Base-by-base conservation (phyloP, 2,329 filamentous ascomycete species). In the Delphinella strobiligena region DNA sequence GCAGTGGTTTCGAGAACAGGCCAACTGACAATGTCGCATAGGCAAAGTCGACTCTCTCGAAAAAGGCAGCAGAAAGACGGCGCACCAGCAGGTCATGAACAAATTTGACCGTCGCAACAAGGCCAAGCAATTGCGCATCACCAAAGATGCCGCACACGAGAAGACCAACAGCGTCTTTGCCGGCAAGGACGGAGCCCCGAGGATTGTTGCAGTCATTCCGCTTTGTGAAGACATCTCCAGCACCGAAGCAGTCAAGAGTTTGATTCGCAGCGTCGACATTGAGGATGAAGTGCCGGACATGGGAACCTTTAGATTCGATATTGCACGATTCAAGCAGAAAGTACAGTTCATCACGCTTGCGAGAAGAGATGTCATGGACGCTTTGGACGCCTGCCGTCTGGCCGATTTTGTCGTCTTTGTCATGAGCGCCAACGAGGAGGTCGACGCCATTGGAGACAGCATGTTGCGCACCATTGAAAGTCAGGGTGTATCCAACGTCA, bases 21-120 rank as follows among this genome's bases (percentile, higher is more conserved):
- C 22, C 7, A 27, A 27, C 22, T 12, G 22, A 7, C 12, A 27
- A 27, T 12, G 7, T 27, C 12, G 22, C 22, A 17, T 31, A 41
- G 39, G 88, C 57, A 91, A 91, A 61, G 73, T 89, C 36, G 80
- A 78, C 51, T 56, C 71, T 40, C 67, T 75, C 53, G 83, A 93
- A 56, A 76, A 72, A 52, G 80, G 80, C 45, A 69, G 71, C 52
- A 78, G 89, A 55, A 93, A 85, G 62, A 94, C 89, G 12, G 85
- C 85, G 40, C 86, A 94, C 60, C 91, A 98, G 60, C 86, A 94
- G 66, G 77, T 95, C 64, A 89, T 95, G 84, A 93, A 87, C 43
- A 98, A 96, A 64, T 75, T 98, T 60, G 87, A 94, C 62, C 82
- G 91, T 44, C 80, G 86, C 52, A 96, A 98, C 62, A 86, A 93